Percentiles rank a stretch among this genome's conserved stretches.
phyloP scores from a whole-genome alignment of 1,284 basidiomycete genomes.

The Ceratobasidium sp. region DNA sequence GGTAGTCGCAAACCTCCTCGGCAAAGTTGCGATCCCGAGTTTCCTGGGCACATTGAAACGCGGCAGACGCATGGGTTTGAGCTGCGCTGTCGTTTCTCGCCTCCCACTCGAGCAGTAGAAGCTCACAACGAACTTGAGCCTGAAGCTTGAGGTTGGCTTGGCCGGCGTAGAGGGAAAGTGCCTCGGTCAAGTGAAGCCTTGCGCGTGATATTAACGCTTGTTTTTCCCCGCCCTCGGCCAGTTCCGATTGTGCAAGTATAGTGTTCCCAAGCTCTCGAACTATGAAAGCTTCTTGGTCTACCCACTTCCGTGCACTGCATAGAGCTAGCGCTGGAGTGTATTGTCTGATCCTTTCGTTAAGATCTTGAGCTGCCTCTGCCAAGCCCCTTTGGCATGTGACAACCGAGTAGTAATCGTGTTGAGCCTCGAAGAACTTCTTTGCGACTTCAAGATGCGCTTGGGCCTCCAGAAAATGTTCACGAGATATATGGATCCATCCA shows the following conservation, averaged over 20 bases:
- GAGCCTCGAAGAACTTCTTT: background rate
- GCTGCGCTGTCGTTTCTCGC: constrained; percentile 5
- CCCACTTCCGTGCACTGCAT: background rate
- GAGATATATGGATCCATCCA: constrained; percentile 9
- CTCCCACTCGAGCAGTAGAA: constrained; percentile 14
- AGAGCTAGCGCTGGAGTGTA: constrained; percentile 7
- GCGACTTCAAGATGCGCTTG: constrained; percentile 22
- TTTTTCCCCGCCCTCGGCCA: background rate
- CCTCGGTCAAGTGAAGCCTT: background rate
- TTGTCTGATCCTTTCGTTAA: background rate
- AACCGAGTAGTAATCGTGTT: background rate
- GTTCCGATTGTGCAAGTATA: constrained; percentile 11
- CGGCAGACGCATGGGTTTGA: constrained; percentile 20
- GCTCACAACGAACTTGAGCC: constrained; percentile 36
- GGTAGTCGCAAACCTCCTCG: constrained; percentile 20
- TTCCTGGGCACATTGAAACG: constrained; percentile 23
- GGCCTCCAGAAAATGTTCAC: background rate
- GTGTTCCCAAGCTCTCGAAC: constrained; percentile 15
- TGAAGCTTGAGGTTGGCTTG: constrained; percentile 22
- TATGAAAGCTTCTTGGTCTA: constrained; percentile 14
- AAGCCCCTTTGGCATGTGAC: background rate
- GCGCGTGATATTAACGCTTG: background rate
- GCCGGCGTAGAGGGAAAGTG: background rate
- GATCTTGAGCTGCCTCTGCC: constrained; percentile 3
- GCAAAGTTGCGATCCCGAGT: constrained; percentile 3